Base-by-base conservation (phyloP, 306 rosid species). In the Casuarina equisetifolia region DNA sequence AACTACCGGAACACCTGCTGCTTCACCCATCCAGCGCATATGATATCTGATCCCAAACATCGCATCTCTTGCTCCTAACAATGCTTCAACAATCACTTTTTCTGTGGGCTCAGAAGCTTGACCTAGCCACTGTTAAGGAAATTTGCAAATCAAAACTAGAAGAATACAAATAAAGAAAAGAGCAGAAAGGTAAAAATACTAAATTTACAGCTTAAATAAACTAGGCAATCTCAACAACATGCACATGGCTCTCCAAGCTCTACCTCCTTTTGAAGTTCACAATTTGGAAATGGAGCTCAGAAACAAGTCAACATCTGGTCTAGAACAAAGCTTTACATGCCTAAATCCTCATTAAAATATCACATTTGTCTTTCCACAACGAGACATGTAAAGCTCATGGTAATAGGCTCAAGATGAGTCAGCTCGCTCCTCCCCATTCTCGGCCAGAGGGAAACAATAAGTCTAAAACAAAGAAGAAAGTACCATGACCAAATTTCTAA, bases 1-100 rank as follows among this genome's bases (percentile, higher is more conserved):
- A 86, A 91, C 83, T 85, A 95, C 97, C 77, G 99, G 99, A 84
- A 95, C 96, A 69, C 96, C 99, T 46, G 97, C 91, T 71, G 97
- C 97, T 81, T 88, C 90, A 2, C 99, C 99, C 97, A 92, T 91
- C 54, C 51, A 80, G 79, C 87, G 93, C 97, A 95, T 89, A 63
- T 81, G 91, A 87, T 82, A 71, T 85, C 97, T 85, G 83, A 95
- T 90, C 81, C 80, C 83, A 74, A 86, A 87, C 94, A 92, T 89
- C 16, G 97, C 92, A 35, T 92, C 92, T 88, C 86, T 92, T 54
- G 97, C 95, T 79, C 90, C 91, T 66, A 91, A 74, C 74, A 95
- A 82, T 77, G 92, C 92, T 86, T 90, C 85, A 73, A 85, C 59
- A 50, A 92, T 84, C 72, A 79, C 84, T 81, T 81, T 90, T 51